phyloP scores from a whole-genome alignment of 2,329 filamentous ascomycete genomes.

The Epichloe typhina region DNA sequence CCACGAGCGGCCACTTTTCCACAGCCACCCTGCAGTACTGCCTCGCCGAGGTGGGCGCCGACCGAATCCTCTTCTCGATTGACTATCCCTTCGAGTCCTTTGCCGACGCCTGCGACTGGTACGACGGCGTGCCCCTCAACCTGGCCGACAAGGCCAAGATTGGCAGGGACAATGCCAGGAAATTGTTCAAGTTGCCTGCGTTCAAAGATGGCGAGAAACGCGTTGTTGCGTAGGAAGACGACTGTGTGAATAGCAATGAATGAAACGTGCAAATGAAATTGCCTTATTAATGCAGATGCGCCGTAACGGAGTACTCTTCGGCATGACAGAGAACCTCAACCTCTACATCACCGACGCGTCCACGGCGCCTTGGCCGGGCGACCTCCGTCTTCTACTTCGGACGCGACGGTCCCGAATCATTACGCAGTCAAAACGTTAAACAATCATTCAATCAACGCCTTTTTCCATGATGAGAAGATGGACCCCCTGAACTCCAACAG shows the following conservation, averaged over 20 bases:
- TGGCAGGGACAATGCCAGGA: slow-evolving; percentile 30
- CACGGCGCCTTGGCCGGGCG: too few species aligned
- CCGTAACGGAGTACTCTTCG: too few species aligned
- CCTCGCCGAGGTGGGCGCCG: slow-evolving; percentile 32
- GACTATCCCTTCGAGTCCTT: slow-evolving; percentile 40
- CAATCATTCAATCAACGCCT: too few species aligned
- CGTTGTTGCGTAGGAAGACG: slow-evolving; percentile 1
- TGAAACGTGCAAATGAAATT: too few species aligned
- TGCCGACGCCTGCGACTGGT: slow-evolving; percentile 28
- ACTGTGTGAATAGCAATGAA: neutral
- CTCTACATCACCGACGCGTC: too few species aligned
- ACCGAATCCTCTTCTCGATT: slow-evolving; percentile 38
- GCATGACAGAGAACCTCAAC: too few species aligned
- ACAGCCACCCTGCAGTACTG: slow-evolving; percentile 37
- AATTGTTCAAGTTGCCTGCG: slow-evolving; percentile 23
- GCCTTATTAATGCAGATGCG: too few species aligned
- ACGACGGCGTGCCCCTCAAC: slow-evolving; percentile 23
- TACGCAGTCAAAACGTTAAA: too few species aligned
- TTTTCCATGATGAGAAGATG: too few species aligned
- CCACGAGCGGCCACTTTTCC: slow-evolving; percentile 43
- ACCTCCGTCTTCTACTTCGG: too few species aligned
- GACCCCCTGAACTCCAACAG: too few species aligned
- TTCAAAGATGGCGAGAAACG: slow-evolving; percentile 18
- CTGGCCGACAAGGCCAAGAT: slow-evolving; percentile 24
- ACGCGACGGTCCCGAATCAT: too few species aligned